Evolutionary conservation across 1,284 basidiomycete species (phyloP).

Genomic region (Serendipita sp.): DNA sequence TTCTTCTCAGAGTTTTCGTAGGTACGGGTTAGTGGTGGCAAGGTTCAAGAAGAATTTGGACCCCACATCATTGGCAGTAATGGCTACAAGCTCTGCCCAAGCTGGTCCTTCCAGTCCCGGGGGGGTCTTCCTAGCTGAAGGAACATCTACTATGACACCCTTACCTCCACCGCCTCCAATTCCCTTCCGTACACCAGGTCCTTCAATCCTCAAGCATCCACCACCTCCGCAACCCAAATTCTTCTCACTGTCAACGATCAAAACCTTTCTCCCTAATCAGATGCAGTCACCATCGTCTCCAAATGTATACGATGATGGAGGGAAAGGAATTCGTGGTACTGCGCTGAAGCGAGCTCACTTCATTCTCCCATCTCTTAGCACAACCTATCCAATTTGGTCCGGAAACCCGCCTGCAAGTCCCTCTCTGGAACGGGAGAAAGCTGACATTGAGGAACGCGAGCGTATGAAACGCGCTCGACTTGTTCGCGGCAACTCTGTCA

Average conservation of each 20-base stretch:
- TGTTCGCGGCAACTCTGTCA: constrained; percentile 36
- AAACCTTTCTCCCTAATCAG: constrained; percentile 45
- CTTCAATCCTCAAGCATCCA: constrained; percentile 66
- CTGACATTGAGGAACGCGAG: constrained; percentile 51
- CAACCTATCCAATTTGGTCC: constrained; percentile 75
- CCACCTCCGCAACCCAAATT: constrained; percentile 52
- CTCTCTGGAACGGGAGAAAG: constrained; percentile 59
- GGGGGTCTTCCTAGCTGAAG: not conserved
- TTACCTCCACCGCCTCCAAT: constrained; percentile 11
- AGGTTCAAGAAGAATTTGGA: not conserved
- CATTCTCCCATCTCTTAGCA: constrained; percentile 66
- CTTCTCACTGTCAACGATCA: constrained; percentile 48
- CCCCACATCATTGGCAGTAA: not conserved
- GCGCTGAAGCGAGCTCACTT: constrained; percentile 76
- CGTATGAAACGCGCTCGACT: constrained; percentile 45
- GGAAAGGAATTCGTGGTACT: constrained; percentile 19
- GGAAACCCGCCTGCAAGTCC: constrained; percentile 65
- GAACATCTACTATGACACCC: constrained; percentile 6
- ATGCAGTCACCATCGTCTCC: constrained; percentile 18
- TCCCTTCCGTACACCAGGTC: constrained; percentile 47
- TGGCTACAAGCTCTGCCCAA: constrained; percentile 4
- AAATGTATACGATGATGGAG: constrained; percentile 22
- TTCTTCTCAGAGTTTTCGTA: not conserved
- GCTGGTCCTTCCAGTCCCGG: not conserved
- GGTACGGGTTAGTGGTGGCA: not conserved